These are phyloP conservation scores for Ophiosphaerella herpotricha DNA, from an alignment of 2,329 filamentous ascomycete genomes.

Conservation along the genomic window DNA sequence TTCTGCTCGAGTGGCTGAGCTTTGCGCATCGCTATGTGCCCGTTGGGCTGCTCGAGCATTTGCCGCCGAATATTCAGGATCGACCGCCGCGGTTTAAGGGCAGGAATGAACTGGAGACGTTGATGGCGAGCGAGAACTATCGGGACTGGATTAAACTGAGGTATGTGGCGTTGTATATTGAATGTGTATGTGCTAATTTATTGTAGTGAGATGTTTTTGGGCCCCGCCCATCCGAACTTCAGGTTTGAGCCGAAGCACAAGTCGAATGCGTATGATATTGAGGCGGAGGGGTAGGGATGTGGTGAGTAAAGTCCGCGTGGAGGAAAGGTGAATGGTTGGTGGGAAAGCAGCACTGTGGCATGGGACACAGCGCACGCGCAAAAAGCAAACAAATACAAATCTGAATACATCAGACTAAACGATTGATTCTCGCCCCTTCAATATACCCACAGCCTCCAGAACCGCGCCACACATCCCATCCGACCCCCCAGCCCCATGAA, in stretches of 20 bases:
- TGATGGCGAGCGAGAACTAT: constrained; percentile 88
- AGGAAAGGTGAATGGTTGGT: too few species aligned
- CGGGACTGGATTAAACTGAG: constrained; percentile 99
- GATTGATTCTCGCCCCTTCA: too few species aligned
- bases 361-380: too few species aligned
- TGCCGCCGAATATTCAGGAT: constrained; percentile 89
- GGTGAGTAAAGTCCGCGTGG: too few species aligned
- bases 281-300: constrained; percentile 48
- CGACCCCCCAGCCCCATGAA: too few species aligned
- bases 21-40: constrained; percentile 93
- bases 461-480: too few species aligned
- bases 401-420: too few species aligned
- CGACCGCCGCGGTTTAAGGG: constrained; percentile 82
- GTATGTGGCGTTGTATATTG: constrained; percentile 55
- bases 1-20: constrained; percentile 93
- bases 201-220: constrained; percentile 92
- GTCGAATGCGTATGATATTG: constrained; percentile 85
- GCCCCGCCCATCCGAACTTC: constrained; percentile 86
- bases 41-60: constrained; percentile 81
- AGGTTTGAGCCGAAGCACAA: constrained; percentile 98
- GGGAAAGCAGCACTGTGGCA: too few species aligned
- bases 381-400: too few species aligned
- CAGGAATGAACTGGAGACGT: constrained; percentile 88
- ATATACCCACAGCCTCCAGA: too few species aligned
- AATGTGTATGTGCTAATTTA: neutral